These are phyloP conservation scores for Leptomonas seymouri DNA, from an alignment of 208 protist genomes.

Conservation along the genomic window DNA sequence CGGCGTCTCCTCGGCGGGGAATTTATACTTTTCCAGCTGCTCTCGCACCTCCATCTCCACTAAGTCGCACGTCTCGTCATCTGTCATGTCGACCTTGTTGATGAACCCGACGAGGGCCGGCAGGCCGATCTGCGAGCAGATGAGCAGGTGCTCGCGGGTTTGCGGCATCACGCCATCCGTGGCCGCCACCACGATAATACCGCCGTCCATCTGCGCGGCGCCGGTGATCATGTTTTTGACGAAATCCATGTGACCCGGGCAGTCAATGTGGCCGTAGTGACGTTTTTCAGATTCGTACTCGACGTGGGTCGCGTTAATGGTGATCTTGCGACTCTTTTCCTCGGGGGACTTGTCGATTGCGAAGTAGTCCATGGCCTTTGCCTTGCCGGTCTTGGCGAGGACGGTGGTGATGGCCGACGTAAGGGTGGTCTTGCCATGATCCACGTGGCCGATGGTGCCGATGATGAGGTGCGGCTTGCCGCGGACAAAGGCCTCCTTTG, in stretches of 20 bases:
- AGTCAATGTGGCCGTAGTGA: conserved; percentile 99
- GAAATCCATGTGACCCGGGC: conserved; percentile 99
- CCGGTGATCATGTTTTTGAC: conserved; percentile 99
- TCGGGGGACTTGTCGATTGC: conserved; percentile 99
- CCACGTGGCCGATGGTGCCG: conserved; percentile 99
- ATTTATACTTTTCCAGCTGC: conserved; percentile 94
- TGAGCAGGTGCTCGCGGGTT: conserved; percentile 99
- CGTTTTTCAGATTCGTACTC: conserved; percentile 99
- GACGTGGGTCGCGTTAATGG: conserved; percentile 98
- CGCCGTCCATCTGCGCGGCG: conserved; percentile 96
- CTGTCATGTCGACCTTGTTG: conserved; percentile 97
- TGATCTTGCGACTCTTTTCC: conserved; percentile 99
- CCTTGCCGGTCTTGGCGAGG: conserved; percentile 85
- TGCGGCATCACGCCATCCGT: conserved; percentile 98
- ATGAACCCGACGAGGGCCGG: conserved; percentile 98
- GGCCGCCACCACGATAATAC: conserved; percentile 92
- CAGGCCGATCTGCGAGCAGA: conserved; percentile 98
- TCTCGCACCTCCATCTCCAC: conserved; percentile 98
- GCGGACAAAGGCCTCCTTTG: conserved; percentile 92
- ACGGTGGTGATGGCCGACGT: conserved; percentile 98
- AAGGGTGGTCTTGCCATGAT: conserved; percentile 99
- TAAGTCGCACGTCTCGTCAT: conserved; percentile 94
- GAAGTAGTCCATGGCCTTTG: conserved; percentile 94
- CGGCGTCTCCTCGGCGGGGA: conserved; percentile 91
- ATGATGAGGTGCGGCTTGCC: conserved; percentile 98